Base-by-base conservation (phyloP, 495 filamentous ascomycete genomes). In the Parathielavia hyrcaniae region DNA sequence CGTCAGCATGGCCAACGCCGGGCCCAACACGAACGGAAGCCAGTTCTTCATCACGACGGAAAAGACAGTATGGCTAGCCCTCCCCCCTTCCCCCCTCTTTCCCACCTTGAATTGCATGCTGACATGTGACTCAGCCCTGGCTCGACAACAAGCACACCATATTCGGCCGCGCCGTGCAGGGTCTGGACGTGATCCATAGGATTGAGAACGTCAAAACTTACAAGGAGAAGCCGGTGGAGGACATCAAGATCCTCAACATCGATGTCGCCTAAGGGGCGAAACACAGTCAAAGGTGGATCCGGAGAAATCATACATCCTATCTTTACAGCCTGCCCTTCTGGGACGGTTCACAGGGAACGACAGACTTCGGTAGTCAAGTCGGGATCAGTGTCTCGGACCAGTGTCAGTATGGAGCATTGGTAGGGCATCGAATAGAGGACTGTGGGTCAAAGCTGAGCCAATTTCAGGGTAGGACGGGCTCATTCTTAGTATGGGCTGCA, bases 31-130 rank as follows among this genome's bases (percentile, higher is more conserved):
- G 17, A 85, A 85, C 59, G 82, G 81, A 19, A 89, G 86, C 59
- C 93, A 99, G 72, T 99, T 99, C 72, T 99, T 99, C 63, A 96
- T 99, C 59, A 97, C 93, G 7, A 97, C 93, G 2, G 93, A 97
- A 70, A 93, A 93, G 75, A 89, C 93, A 13, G 81, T 82, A 67
- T 71, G 77, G 73, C 53, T 44, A 22, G 39, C n/a, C 4, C 50
- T 41, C 16, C 1, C 44, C 3, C 26, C 6, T n/a, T 17, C 35
- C 39, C 50, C 13, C 14, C 9, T 41, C 19, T 5, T 38, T 14
- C 7, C 36, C 7, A 38, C 44, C 39, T 50, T 64, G 44, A 69
- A 34, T 13, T 2, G 2, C 22, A 10, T 54, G 9, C 59, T 68
- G 56, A 64, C 60, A 0, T 45, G 26, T 30, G 38, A 17, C 11